Evolutionary conservation across 768 basidiomycete species (phyloP), one percentile per base, ranked within the genome.

Genomic region (Rossbeevera mucosa): DNA sequence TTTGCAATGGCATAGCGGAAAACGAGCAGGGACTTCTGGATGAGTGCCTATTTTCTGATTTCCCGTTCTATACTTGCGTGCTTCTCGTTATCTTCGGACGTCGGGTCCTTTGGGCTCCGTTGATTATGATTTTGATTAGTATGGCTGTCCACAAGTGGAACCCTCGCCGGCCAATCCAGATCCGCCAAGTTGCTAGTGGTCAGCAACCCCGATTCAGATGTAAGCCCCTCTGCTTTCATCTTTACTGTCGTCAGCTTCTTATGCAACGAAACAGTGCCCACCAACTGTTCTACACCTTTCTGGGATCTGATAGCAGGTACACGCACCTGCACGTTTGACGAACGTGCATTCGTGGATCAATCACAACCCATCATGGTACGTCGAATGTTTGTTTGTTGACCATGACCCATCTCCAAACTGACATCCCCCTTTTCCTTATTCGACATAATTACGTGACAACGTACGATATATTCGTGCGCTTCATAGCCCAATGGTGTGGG

Each of bases 221-320:
- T 88, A 61, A 64, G 80, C 21, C 12, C n/a, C n/a, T 43, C 26
- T 13, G 4, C 24, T 20, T 30, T 24, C 2, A 22, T 71, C 48
- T 20, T 30, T 14, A 4, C 46, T 1, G 46, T 52, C 36, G n/a
- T 47, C 16, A 33, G 46, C 14, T 12, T 25, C 18, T 33, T n/a
- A 33, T 24, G 24, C 9, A 14, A 6, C 8, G 18, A 45, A 13
- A 45, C 1, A 86, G 85, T 88, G 3, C 80, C 86, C 21, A 52
- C 75, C 20, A 86, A 86, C 70, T 89, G 87, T 67, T 83, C 84
- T 4, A 89, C 86, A 9, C 76, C 84, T 3, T 91, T 86, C 76
- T 90, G 86, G 86, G 88, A 91, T 65, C 89, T 89, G 2, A 76
- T 89, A 47, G 72, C 57, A 24, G 83, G 80, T 59, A 69, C 74